These are phyloP conservation scores for Lophium mytilinum DNA, from an alignment of 495 filamentous ascomycete genomes.

Conservation along the genomic window DNA sequence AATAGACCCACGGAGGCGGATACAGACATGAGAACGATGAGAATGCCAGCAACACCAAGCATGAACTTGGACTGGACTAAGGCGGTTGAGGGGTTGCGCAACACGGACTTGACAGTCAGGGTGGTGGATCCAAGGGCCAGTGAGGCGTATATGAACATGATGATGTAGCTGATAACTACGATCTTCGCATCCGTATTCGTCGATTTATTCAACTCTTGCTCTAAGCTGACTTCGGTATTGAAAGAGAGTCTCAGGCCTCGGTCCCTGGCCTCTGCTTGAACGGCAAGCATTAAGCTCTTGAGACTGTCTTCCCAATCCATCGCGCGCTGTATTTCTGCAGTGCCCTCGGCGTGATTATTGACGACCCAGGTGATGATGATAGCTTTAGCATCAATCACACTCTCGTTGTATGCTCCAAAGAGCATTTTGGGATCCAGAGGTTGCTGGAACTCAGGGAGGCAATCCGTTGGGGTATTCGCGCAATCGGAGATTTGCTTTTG, in stretches of 20 bases:
- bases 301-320: conserved; percentile 85
- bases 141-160: conserved; percentile 97
- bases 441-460: conserved; percentile 78
- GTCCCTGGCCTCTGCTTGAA: conserved; percentile 71
- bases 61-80: conserved; percentile 94
- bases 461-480: conserved; percentile 64
- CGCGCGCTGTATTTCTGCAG: conserved; percentile 56
- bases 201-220: conserved; percentile 89
- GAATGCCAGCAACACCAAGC: conserved; percentile 80
- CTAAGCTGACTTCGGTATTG: conserved; percentile 86
- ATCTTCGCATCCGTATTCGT: conserved; percentile 98
- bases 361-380: conserved; percentile 95
- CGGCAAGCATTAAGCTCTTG: conserved; percentile 55
- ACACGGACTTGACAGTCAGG: conserved; percentile 60
- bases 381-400: conserved; percentile 64
- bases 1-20: conserved; percentile 90
- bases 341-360: conserved; percentile 72
- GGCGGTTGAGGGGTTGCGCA: conserved; percentile 71
- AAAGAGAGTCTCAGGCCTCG: conserved; percentile 82
- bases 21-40: conserved; percentile 96
- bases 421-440: conserved; percentile 79
- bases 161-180: conserved; percentile 90
- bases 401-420: conserved; percentile 67
- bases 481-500: conserved; percentile 58
- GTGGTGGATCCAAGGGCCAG: conserved; percentile 83